Evolutionary conservation across 768 basidiomycete species (phyloP).

Genomic region (Podaxis pistillaris): DNA sequence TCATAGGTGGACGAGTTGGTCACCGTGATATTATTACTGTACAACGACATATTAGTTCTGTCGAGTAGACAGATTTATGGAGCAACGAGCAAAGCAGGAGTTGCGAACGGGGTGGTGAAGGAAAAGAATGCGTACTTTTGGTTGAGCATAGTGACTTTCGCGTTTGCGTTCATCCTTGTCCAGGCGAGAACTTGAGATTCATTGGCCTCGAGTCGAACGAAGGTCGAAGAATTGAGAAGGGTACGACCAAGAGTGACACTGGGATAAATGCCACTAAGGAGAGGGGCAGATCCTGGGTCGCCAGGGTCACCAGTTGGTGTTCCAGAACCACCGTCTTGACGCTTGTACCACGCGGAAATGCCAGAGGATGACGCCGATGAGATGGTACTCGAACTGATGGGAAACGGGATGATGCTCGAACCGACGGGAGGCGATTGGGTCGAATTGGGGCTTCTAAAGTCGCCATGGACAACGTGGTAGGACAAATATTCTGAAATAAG

Average conservation of each 20-base stretch:
- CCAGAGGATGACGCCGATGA: slow-evolving; percentile 9
- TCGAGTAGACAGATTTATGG: background rate
- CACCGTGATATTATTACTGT: slow-evolving; percentile 26
- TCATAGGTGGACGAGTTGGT: slow-evolving; percentile 40
- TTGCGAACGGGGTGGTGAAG: background rate
- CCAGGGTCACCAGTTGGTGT: slow-evolving; percentile 9
- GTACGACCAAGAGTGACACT: slow-evolving; percentile 65
- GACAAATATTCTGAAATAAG: slow-evolving; percentile 47
- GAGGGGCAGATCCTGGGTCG: slow-evolving; percentile 16
- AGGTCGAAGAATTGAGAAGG: slow-evolving; percentile 46
- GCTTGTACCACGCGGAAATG: slow-evolving; percentile 15
- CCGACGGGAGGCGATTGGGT: background rate
- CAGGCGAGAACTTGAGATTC: slow-evolving; percentile 52
- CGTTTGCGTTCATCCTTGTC: slow-evolving; percentile 21
- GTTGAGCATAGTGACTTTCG: slow-evolving; percentile 43
- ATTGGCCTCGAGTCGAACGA: slow-evolving; percentile 57
- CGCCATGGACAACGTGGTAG: slow-evolving; percentile 57
- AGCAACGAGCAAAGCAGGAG: slow-evolving; percentile 5
- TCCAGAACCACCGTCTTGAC: slow-evolving; percentile 12
- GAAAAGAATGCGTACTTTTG: slow-evolving; percentile 35
- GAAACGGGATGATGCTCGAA: slow-evolving; percentile 1
- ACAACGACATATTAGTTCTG: background rate
- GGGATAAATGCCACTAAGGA: slow-evolving; percentile 43
- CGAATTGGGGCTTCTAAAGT: slow-evolving; percentile 30
- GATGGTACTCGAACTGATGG: background rate